These are phyloP conservation scores for Penicillium psychrofluorescens DNA, from an alignment of 495 filamentous ascomycete species.

Conservation along the genomic window DNA sequence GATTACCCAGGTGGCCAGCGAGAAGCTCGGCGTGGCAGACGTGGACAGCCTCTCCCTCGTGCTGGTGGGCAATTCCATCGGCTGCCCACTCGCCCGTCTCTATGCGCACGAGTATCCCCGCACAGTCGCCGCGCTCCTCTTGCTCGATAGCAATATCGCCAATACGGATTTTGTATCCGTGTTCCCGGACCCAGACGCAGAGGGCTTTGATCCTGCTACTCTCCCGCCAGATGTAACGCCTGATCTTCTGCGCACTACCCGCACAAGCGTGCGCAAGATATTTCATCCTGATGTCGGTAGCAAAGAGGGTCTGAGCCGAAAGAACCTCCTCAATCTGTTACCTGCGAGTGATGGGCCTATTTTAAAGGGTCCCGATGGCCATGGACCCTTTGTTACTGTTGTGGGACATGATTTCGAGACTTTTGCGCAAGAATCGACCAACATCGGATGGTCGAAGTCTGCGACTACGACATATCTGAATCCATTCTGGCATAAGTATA, in stretches of 20 bases:
- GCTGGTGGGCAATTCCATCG: constrained; percentile 53
- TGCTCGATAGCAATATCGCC: constrained; percentile 58
- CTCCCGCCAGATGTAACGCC: constrained; percentile 38
- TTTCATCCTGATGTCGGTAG: constrained; percentile 52
- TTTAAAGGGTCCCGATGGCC: constrained; percentile 30
- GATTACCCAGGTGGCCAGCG: constrained; percentile 27
- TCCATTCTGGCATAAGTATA: constrained; percentile 49
- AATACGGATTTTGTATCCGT: constrained; percentile 53
- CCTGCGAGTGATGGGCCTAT: constrained; percentile 41
- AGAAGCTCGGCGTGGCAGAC: constrained; percentile 8
- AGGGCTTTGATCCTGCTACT: constrained; percentile 32
- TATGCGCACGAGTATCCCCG: constrained; percentile 42
- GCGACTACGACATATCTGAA: constrained; percentile 47
- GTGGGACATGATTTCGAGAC: constrained; percentile 54
- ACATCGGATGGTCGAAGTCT: constrained; percentile 29
- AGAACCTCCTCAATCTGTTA: constrained; percentile 39
- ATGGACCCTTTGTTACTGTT: constrained; percentile 42
- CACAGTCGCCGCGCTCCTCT: constrained; percentile 38
- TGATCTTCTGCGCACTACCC: constrained; percentile 37
- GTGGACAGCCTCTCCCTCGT: constrained; percentile 25
- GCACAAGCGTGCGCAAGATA: constrained; percentile 26
- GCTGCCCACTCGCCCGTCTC: constrained; percentile 50
- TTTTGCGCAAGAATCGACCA: constrained; percentile 43
- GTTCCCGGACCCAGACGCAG: constrained; percentile 52
- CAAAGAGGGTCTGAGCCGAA: constrained; percentile 47